Evolutionary conservation across 495 filamentous ascomycete species (phyloP).

Genomic region (Annulohypoxylon nitens): DNA sequence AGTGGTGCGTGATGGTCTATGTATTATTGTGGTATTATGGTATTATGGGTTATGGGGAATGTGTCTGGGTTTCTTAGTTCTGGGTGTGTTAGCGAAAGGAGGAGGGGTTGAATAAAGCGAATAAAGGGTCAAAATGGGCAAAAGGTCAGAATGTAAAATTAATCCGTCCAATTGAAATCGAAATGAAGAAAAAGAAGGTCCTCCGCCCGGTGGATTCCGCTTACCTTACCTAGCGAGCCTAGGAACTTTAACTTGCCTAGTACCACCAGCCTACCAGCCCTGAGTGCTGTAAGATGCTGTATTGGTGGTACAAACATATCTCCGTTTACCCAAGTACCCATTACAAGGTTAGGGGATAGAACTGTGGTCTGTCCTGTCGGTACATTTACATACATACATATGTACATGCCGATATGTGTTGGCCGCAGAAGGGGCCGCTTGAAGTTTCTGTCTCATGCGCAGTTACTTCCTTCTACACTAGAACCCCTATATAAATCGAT

Average conservation of each 20-base stretch:
- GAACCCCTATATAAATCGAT: background rate
- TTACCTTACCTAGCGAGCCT: slow-evolving; percentile 5
- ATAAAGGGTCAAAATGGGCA: background rate
- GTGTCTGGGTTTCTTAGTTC: no score
- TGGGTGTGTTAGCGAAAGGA: slow-evolving; percentile 7
- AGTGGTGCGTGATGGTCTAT: slow-evolving; percentile 15
- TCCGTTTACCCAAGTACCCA: slow-evolving; percentile 5
- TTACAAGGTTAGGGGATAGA: background rate
- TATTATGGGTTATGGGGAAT: no score
- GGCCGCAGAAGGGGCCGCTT: slow-evolving; percentile 40
- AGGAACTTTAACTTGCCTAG: slow-evolving; percentile 8
- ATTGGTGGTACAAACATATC: slow-evolving; percentile 2
- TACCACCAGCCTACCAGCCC: no score
- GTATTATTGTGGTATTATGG: background rate
- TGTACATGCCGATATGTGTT: slow-evolving; percentile 24
- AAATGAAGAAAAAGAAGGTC: slow-evolving; percentile 1
- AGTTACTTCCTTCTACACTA: slow-evolving; percentile 4
- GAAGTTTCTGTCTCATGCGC: slow-evolving; percentile 32
- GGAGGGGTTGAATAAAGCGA: slow-evolving; percentile 17
- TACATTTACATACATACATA: slow-evolving; percentile 25
- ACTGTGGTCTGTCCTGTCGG: slow-evolving; percentile 19
- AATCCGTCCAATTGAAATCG: slow-evolving; percentile 11
- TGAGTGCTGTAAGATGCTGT: no score
- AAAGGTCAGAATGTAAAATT: slow-evolving; percentile 25
- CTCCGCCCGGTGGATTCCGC: slow-evolving; percentile 10